Evolutionary conservation across 176 grass and related monocot genomes (phyloP), one percentile per base, ranked within the genome.

Genomic region (Aegilops umbellulata): DNA sequence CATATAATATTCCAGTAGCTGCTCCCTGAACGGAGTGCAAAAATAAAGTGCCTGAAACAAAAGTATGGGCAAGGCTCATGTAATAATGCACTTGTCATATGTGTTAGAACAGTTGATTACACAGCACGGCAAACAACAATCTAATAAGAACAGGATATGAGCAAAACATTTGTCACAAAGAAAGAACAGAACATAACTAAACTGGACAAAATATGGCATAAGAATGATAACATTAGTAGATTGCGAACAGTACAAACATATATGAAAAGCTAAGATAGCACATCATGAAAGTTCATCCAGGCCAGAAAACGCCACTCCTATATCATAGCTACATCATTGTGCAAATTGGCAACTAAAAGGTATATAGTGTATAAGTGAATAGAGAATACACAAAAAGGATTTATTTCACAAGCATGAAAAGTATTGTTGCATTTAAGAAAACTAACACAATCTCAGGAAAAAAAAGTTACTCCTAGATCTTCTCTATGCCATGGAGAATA

Each of bases 1-100:
- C 36, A 84, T 15, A 73, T 92, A 96, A 88, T 99, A 96, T 49
- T 99, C 86, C 82, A 96, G 83, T 39, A 99, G 72, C 47, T 99
- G 90, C 72, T 99, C 92, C 76, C 97, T 91, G 75, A 99, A 99
- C 4, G 97, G 97, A 71, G 89, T 85, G 70, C 97, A 99, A 83
- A 99, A 99, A 82, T 96, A 99, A 57, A 99, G 88, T 74, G 94
- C 97, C 97, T 98, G 91, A 71, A 92, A 87, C 74, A 86, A 68
- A 83, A 92, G 73, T 85, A 89, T 25, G 55, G 65, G 36, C 85
- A 49, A 88, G 35, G 26, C 34, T 69, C 32, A 75, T 74, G 76
- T 78, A 65, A 81, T 26, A 64, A 87, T 67, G 27, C 63, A 85
- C 23, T 55, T 62, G 5, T 22, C 27, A 76, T 8, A 61, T 68